Evolutionary conservation across 345 rosid species (phyloP).

Genomic region (Populus pruinosa): DNA sequence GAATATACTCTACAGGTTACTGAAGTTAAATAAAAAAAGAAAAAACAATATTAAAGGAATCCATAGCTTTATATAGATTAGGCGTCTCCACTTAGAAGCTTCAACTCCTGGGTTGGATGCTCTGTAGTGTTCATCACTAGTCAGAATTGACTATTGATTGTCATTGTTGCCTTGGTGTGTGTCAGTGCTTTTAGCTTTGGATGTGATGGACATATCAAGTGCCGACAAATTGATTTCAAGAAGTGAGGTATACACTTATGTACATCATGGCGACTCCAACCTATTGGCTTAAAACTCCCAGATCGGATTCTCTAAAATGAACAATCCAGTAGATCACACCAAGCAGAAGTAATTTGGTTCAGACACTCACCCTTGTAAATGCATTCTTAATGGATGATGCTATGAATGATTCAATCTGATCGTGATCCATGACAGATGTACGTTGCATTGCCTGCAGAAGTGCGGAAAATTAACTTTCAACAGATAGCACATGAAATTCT

Average conservation of each 20-base stretch:
- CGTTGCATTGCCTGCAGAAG: slow-evolving; percentile 65
- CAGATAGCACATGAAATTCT: not conserved
- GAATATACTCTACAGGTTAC: not conserved
- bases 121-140: no score
- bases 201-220: not conserved
- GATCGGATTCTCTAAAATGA: not conserved
- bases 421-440: slow-evolving; percentile 54
- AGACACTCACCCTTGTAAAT: slow-evolving; percentile 65
- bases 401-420: slow-evolving; percentile 81
- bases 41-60: not conserved
- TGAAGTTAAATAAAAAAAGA: not conserved
- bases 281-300: not conserved
- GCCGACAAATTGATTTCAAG: no score
- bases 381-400: slow-evolving; percentile 76
- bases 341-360: not conserved
- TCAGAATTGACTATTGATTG: not conserved
- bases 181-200: not conserved
- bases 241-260: not conserved
- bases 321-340: not conserved
- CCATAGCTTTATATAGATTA: no score
- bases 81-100: no score
- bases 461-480: slow-evolving; percentile 18
- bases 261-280: not conserved
- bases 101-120: not conserved
- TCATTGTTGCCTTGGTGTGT: not conserved